Percentiles rank a stretch among this genome's conserved stretches.
These are phyloP conservation scores for Aureobasidium subglaciale DNA, from an alignment of 2,329 filamentous ascomycete species.

Conservation along the genomic window DNA sequence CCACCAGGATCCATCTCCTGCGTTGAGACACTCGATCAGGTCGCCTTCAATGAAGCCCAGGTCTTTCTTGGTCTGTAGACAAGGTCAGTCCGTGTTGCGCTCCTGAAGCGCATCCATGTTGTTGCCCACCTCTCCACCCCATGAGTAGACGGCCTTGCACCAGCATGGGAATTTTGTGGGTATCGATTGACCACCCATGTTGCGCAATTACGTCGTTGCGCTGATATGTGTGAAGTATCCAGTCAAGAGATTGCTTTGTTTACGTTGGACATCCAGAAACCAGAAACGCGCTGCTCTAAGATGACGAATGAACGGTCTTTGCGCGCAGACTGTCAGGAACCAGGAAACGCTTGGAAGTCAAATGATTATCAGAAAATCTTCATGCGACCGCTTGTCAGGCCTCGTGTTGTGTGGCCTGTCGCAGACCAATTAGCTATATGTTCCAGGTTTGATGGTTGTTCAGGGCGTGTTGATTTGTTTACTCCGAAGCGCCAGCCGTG, in stretches of 20 bases:
- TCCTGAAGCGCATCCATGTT: background rate
- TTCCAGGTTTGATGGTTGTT: background rate
- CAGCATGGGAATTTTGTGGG: slow-evolving; percentile 33
- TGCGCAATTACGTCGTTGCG: background rate
- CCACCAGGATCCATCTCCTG: slow-evolving; percentile 98
- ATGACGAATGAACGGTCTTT: background rate
- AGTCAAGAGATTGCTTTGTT: background rate
- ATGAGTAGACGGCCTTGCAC: slow-evolving; percentile 35
- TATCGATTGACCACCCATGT: slow-evolving; percentile 20
- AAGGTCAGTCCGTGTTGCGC: background rate
- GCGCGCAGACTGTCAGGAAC: background rate
- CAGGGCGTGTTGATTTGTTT: slow-evolving; percentile 6
- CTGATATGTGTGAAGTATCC: background rate
- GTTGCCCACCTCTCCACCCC: slow-evolving; percentile 30
- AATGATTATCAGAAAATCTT: background rate
- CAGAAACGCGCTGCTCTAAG: background rate
- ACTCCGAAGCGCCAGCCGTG: background rate
- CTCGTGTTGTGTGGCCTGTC: background rate
- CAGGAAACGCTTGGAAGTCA: background rate
- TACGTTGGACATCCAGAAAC: background rate
- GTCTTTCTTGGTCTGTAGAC: slow-evolving; percentile 68
- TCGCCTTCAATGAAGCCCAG: slow-evolving; percentile 96
- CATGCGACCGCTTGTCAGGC: slow-evolving; percentile 3
- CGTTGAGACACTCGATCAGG: slow-evolving; percentile 95
- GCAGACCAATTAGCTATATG: background rate